These are phyloP conservation scores for Suillus brevipes DNA, from an alignment of 768 basidiomycete genomes.

Conservation along the genomic window DNA sequence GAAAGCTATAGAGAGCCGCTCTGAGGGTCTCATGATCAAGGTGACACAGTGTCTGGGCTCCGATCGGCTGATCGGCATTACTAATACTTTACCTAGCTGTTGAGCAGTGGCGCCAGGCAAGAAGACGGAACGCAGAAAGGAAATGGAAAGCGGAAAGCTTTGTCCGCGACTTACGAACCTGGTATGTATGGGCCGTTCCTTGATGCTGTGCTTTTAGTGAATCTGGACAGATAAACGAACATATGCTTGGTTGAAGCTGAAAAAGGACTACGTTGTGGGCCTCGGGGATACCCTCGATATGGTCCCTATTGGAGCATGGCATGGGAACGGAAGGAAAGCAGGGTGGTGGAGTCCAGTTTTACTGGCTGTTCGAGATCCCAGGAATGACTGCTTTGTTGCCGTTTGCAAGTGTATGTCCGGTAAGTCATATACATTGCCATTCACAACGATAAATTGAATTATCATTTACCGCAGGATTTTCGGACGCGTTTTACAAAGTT, in stretches of 20 bases:
- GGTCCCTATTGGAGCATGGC: conserved; percentile 80
- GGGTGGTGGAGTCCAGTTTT: conserved; percentile 93
- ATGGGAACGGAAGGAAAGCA: conserved; percentile 86
- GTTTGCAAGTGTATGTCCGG: conserved; percentile 92
- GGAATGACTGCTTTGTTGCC: conserved; percentile 63
- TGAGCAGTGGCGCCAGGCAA: conserved; percentile 53
- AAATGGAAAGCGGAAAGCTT: conserved; percentile 54
- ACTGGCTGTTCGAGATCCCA: conserved; percentile 71
- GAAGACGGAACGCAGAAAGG: conserved; percentile 38
- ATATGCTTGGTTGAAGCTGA: conserved; percentile 86
- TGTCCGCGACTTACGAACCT: conserved; percentile 87
- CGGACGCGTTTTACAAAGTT: conserved; percentile 80
- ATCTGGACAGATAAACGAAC: conserved; percentile 68
- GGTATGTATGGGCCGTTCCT: conserved; percentile 35
- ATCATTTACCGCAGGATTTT: conserved; percentile 58
- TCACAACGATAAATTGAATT: conserved; percentile 6
- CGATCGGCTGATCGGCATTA: not conserved
- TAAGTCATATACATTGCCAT: conserved; percentile 20
- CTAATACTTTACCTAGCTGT: conserved; percentile 45
- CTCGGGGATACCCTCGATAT: conserved; percentile 76
- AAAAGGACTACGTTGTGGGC: conserved; percentile 86
- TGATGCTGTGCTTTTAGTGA: not conserved
- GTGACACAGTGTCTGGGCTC: conserved; percentile 34
- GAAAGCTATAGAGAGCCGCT: conserved; percentile 69
- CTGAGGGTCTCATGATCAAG: conserved; percentile 96